Percentiles rank a stretch among this genome's conserved stretches.
phyloP scores from a whole-genome alignment of 441 rosid genomes.

The Gossypium gossypioides region DNA sequence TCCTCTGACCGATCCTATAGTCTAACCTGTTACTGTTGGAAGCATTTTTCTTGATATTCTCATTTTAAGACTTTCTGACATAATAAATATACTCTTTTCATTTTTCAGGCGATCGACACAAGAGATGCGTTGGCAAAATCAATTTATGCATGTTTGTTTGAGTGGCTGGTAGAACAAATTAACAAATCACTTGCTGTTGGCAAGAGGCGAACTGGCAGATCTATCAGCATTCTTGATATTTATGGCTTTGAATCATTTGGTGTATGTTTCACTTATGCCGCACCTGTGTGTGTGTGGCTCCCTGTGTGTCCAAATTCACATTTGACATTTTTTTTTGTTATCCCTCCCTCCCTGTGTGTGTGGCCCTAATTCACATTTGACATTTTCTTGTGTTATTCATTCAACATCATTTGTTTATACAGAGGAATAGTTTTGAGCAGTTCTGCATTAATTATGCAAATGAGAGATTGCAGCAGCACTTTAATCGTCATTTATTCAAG shows the following conservation, averaged over 20 bases:
- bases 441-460: constrained; percentile 97
- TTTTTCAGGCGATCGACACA: constrained; percentile 62
- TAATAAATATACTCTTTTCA: constrained; percentile 7
- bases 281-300: not conserved
- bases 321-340: not conserved
- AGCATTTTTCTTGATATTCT: not conserved
- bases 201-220: constrained; percentile 83
- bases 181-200: constrained; percentile 94
- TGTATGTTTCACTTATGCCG: constrained; percentile 35
- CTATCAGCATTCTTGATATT: constrained; percentile 97
- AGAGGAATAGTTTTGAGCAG: constrained; percentile 98
- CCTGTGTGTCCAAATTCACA: not conserved
- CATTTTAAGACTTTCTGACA: not conserved
- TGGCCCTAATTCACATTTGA: not conserved
- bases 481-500: constrained; percentile 91
- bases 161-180: constrained; percentile 92
- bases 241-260: constrained; percentile 97
- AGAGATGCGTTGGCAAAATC: constrained; percentile 98
- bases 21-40: not conserved
- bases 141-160: constrained; percentile 80
- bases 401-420: constrained; percentile 24
- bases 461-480: constrained; percentile 97
- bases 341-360: not conserved
- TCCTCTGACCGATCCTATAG: not conserved
- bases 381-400: constrained; percentile 18